phyloP scores from a whole-genome alignment of 371 early-diverging fungal species.

The Neoconidiobolus thromboides region DNA sequence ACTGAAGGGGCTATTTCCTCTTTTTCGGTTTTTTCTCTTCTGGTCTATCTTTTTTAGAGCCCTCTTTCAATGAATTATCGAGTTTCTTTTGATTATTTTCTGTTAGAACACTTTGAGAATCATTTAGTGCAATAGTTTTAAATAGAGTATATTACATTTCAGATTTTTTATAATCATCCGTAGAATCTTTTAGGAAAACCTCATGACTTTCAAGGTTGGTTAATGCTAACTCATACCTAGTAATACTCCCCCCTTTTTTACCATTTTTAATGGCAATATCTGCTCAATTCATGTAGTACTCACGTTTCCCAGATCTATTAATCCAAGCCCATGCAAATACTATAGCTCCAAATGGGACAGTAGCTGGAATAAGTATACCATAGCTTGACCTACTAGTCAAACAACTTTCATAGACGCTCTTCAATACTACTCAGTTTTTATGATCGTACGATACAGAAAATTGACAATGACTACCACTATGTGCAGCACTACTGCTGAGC shows the following conservation, averaged over 20 bases:
- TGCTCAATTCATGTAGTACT: constrained; percentile 8
- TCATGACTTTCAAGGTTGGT: not conserved
- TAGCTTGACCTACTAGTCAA: not conserved
- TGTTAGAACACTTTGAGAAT: too few species aligned
- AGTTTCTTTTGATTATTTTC: too few species aligned
- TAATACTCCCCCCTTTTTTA: not conserved
- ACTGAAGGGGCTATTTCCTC: too few species aligned
- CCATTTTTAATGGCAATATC: constrained; percentile 4
- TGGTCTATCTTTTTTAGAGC: too few species aligned
- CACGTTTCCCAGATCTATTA: constrained; percentile 1
- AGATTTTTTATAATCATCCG: too few species aligned
- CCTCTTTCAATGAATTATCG: too few species aligned
- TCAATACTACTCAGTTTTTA: constrained; percentile 13
- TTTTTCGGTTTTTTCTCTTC: too few species aligned
- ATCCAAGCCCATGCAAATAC: constrained; percentile 6
- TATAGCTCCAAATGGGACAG: not conserved
- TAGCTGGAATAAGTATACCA: not conserved
- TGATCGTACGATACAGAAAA: constrained; percentile 6
- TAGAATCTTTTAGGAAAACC: too few species aligned
- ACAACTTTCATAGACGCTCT: constrained; percentile 1
- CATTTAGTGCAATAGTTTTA: too few species aligned
- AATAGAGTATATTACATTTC: too few species aligned
- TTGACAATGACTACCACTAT: constrained; percentile 8
- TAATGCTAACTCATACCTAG: constrained; percentile 1
- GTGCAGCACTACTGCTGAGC: not conserved